Evolutionary conservation across 208 protist genomes (phyloP).

Genomic region (Blastocrithidia nonstop): DNA sequence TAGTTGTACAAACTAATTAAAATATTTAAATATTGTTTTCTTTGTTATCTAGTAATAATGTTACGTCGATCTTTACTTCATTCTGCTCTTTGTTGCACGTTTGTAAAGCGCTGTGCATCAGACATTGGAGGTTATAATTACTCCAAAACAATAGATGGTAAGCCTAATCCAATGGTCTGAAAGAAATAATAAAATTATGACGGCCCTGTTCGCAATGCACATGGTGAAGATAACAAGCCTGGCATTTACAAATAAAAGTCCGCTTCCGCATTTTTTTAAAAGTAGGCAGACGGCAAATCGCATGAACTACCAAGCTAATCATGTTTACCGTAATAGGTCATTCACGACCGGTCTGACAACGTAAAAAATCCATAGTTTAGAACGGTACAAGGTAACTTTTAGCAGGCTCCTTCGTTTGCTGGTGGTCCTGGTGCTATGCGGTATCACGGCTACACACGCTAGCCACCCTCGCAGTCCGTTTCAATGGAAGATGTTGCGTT

Average conservation of each 20-base stretch:
- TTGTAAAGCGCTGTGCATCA: too few species aligned
- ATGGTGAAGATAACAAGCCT: slow-evolving; percentile 39
- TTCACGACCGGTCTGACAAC: slow-evolving; percentile 48
- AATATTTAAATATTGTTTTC: not conserved
- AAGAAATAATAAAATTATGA: slow-evolving; percentile 11
- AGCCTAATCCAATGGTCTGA: too few species aligned
- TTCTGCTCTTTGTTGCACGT: not conserved
- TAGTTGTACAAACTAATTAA: not conserved
- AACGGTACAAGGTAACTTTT: slow-evolving; percentile 70
- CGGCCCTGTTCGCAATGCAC: slow-evolving; percentile 12
- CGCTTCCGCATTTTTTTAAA: slow-evolving; percentile 45
- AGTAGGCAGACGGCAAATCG: slow-evolving; percentile 25
- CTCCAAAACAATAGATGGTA: not conserved
- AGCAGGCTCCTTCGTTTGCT: slow-evolving; percentile 63
- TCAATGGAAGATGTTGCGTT: slow-evolving; percentile 41
- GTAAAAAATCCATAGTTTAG: slow-evolving; percentile 59
- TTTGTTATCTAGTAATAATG: not conserved
- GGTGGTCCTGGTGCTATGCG: slow-evolving; percentile 63
- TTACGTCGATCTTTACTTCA: not conserved
- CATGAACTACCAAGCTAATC: slow-evolving; percentile 19
- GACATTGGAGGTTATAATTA: too few species aligned
- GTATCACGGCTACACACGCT: slow-evolving; percentile 61
- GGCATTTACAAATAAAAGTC: slow-evolving; percentile 34
- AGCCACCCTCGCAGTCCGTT: slow-evolving; percentile 35
- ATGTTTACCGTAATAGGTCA: slow-evolving; percentile 14